These are phyloP conservation scores for Aspergillus leporis DNA, from an alignment of 495 filamentous ascomycete genomes.

Conservation along the genomic window DNA sequence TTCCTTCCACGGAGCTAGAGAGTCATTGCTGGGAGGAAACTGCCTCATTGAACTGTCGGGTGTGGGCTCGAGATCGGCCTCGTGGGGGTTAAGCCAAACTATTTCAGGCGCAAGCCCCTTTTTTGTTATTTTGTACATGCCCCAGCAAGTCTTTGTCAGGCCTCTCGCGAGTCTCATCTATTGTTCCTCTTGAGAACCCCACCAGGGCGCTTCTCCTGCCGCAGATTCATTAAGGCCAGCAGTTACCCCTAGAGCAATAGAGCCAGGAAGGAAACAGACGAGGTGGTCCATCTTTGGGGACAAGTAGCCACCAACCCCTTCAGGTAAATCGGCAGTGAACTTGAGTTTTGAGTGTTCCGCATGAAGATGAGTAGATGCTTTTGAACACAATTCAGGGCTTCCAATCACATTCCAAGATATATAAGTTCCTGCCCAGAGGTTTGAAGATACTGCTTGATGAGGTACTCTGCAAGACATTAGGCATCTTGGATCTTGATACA, in stretches of 20 bases:
- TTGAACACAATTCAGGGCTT: constrained; percentile 73
- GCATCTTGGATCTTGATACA: too few relatives aligned
- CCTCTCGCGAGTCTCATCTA: constrained; percentile 76
- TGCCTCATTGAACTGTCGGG: not conserved
- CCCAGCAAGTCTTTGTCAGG: constrained; percentile 86
- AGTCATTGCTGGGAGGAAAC: constrained; percentile 5
- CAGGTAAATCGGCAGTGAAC: constrained; percentile 73
- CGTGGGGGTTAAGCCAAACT: constrained; percentile 69
- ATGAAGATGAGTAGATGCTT: constrained; percentile 81
- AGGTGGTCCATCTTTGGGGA: constrained; percentile 90
- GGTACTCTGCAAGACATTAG: constrained; percentile 52
- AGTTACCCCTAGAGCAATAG: constrained; percentile 76
- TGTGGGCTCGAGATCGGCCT: constrained; percentile 26
- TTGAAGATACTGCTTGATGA: constrained; percentile 87
- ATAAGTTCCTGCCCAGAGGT: constrained; percentile 73
- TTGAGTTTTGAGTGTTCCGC: constrained; percentile 71
- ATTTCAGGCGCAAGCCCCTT: constrained; percentile 84
- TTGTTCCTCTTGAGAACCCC: constrained; percentile 68
- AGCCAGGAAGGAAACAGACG: constrained; percentile 91
- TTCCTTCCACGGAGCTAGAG: constrained; percentile 14
- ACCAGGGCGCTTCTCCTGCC: constrained; percentile 60
- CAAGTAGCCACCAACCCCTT: constrained; percentile 58
- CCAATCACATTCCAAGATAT: constrained; percentile 79
- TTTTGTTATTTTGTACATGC: constrained; percentile 79
- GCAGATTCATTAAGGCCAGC: constrained; percentile 65